These are phyloP conservation scores for Candida mesenterica DNA, from an alignment of 1,139 yeast species.

Conservation along the genomic window DNA sequence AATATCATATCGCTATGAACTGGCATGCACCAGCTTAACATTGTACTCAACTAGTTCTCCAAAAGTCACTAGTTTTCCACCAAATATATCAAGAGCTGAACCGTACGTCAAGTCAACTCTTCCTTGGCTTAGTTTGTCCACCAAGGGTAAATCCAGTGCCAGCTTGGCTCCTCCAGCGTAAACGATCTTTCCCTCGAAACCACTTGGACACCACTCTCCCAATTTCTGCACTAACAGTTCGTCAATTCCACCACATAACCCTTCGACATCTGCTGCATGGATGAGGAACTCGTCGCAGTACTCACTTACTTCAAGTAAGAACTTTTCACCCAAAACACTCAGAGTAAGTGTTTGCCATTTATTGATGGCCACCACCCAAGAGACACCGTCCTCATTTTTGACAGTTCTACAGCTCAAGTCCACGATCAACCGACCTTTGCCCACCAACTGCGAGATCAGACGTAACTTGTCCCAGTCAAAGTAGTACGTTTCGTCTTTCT, in stretches of 20 bases:
- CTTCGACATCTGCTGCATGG: conserved; percentile 99
- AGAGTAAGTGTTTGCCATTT: conserved; percentile 92
- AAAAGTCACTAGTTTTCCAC: conserved; percentile 77
- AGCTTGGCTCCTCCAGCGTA: conserved; percentile 97
- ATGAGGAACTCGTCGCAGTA: conserved; percentile 85
- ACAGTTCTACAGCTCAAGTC: conserved; percentile 80
- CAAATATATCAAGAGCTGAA: conserved; percentile 90
- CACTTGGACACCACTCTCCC: conserved; percentile 71
- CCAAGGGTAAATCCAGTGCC: conserved; percentile 64
- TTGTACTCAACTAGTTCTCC: conserved; percentile 53
- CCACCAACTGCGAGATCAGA: conserved; percentile 49
- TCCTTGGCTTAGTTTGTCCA: conserved; percentile 65
- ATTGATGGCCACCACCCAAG: conserved; percentile 94
- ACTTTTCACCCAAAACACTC: conserved; percentile 51
- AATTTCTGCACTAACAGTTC: conserved; percentile 65
- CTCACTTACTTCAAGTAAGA: conserved; percentile 51
- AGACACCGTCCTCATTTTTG: conserved; percentile 23
- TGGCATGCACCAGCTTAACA: too few relatives aligned
- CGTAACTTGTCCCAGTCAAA: conserved; percentile 57
- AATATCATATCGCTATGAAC: too few relatives aligned
- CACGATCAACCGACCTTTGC: conserved; percentile 71
- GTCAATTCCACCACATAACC: conserved; percentile 90
- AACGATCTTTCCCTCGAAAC: conserved; percentile 66
- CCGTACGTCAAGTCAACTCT: conserved; percentile 91
- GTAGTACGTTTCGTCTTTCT: conserved; percentile 32